phyloP scores from a whole-genome alignment of 345 rosid species.

The Excoecaria cochinchinensis region DNA sequence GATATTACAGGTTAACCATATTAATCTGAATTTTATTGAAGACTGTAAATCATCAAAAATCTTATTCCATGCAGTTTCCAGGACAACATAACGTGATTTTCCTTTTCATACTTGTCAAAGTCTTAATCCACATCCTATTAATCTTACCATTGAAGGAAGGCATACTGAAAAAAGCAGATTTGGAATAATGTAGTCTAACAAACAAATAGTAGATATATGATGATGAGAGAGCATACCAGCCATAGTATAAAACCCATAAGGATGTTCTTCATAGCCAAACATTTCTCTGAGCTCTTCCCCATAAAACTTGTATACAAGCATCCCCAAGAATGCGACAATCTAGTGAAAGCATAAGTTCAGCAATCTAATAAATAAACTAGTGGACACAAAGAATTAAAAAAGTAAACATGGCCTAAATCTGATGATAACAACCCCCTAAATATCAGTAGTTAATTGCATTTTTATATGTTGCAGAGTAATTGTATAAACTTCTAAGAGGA shows the following conservation, averaged over 20 bases:
- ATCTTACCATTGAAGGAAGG: background rate
- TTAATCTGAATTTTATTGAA: background rate
- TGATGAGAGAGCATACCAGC: conserved; percentile 56
- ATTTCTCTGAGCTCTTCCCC: conserved; percentile 95
- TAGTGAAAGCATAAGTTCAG: conserved; percentile 36
- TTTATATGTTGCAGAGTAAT: background rate
- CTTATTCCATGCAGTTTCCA: background rate
- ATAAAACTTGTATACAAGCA: conserved; percentile 89
- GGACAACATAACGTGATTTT: background rate
- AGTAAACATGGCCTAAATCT: background rate
- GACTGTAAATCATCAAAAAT: background rate
- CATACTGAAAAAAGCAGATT: background rate
- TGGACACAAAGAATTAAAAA: background rate
- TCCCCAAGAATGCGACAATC: conserved; percentile 92
- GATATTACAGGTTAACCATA: background rate
- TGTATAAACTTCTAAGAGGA: background rate
- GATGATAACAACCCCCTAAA: background rate
- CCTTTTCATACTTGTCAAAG: background rate
- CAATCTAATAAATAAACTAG: background rate
- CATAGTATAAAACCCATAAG: conserved; percentile 93
- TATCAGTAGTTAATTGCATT: conserved; percentile 7
- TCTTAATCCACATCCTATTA: background rate
- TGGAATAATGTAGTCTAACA: background rate
- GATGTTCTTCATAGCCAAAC: conserved; percentile 99
- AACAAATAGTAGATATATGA: background rate